Evolutionary conservation across 2,329 filamentous ascomycete genomes (phyloP), one percentile per base, ranked within the genome.

Genomic region (Microdochium nivale): DNA sequence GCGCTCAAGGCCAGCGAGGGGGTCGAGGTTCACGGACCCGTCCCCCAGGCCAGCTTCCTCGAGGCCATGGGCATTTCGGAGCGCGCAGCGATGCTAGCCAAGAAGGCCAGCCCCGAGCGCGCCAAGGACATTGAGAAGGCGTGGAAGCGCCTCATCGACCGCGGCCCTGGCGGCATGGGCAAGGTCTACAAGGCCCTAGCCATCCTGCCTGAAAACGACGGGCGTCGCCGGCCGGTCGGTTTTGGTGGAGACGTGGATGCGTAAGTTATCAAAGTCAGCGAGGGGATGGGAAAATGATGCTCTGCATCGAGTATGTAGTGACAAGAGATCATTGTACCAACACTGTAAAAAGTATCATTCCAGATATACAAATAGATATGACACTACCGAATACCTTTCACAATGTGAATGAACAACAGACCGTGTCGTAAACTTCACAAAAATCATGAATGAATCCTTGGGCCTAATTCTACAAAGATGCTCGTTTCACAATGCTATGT

Each of bases 151-250:
- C 72, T 99, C 49, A 81, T 96, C n/a, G 91, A 96, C 66, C 77
- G 83, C 43, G 86, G 88, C 0, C 86, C 84, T 1, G 83, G 81
- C 49, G 92, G 90, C 0, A 99, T 99, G 94, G 94, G 94, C 0
- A 91, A 86, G 71, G 74, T 96, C 23, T 99, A 99, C 67, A 96
- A 97, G 71, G 91, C 83, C 24, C 78, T 99, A 77, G 88, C 91
- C 13, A 89, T 99, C 60, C 65, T 97, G 61, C 94, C 94, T 0
- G 87, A 91, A 67, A 88, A 87, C 56, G 79, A 77, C 33, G 85
- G 87, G 1, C 77, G 74, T 54, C 81, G 90, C 60, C 78, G 85
- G 53, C 92, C 92, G 2, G 90, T 96, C 51, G 94, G 94, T 0
- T 97, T 99, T 72, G 94, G 94, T 0, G 94, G 92, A 1, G 83